These are phyloP conservation scores for Apiotrichum brassicae DNA, from an alignment of 1,284 basidiomycete species.

Conservation along the genomic window DNA sequence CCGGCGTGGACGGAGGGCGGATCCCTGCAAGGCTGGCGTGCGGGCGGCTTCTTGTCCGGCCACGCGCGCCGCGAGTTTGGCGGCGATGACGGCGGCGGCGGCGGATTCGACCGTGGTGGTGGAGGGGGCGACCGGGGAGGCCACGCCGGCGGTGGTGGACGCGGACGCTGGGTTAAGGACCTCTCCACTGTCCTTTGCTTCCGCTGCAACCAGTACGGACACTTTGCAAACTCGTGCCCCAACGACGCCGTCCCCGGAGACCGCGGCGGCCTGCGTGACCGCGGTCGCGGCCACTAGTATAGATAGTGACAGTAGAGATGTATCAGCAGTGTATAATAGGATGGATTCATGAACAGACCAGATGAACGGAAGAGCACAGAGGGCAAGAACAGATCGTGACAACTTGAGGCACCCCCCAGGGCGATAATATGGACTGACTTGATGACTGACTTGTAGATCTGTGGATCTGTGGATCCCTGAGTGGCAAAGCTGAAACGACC, in stretches of 20 bases:
- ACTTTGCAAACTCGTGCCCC: constrained; percentile 89
- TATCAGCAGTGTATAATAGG: no score
- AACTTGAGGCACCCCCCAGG: no score
- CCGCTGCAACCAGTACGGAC: constrained; percentile 62
- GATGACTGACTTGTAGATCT: no score
- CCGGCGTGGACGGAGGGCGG: constrained; percentile 42
- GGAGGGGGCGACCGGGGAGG: constrained; percentile 24
- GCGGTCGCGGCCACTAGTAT: neutral
- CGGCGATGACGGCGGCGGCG: constrained; percentile 31
- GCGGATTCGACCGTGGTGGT: constrained; percentile 2
- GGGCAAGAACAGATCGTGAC: no score
- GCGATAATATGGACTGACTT: no score
- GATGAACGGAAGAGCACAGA: no score
- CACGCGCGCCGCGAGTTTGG: constrained; percentile 40
- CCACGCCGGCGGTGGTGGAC: constrained; percentile 23
- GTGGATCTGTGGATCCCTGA: no score
- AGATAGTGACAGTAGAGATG: no score
- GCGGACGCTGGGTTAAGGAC: constrained; percentile 42
- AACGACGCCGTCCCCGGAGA: constrained; percentile 52
- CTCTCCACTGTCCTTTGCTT: constrained; percentile 83
- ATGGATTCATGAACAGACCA: no score
- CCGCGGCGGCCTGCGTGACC: constrained; percentile 36
- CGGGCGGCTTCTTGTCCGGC: constrained; percentile 32
- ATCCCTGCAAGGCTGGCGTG: constrained; percentile 35
- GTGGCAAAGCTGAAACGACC: no score